Percentiles rank a stretch among this genome's conserved stretches.
phyloP scores from a whole-genome alignment of 2,329 filamentous ascomycete genomes.

The Tothia fuscella region DNA sequence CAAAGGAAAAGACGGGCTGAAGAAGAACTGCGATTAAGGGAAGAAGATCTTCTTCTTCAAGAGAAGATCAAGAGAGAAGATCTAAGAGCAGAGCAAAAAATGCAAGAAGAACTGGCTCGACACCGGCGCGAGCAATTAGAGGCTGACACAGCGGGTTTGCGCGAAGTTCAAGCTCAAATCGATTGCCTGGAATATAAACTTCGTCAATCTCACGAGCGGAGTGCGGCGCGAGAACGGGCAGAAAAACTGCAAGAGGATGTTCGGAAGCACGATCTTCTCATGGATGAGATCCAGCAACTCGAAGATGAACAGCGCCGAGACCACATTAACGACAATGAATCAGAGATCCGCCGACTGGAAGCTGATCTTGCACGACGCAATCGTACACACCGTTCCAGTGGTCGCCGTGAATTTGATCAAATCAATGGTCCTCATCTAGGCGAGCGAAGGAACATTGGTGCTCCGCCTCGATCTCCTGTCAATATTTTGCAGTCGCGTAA shows the following conservation, averaged over 20 bases:
- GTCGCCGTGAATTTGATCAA: too few relatives aligned
- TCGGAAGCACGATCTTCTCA: constrained; percentile 1
- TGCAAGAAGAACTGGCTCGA: background rate
- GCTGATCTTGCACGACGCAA: background rate
- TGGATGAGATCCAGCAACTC: constrained; percentile 6
- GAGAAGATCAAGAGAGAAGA: background rate
- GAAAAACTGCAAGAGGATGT: constrained; percentile 2
- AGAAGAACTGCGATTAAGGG: constrained; percentile 1
- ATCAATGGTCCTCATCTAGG: background rate
- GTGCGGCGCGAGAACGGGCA: constrained; percentile 4
- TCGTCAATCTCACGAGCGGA: background rate
- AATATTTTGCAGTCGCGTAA: background rate
- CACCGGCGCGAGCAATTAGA: background rate
- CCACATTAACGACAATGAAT: background rate
- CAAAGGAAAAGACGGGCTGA: background rate
- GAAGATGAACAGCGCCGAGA: constrained; percentile 2
- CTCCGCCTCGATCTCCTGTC: background rate
- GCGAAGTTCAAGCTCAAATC: constrained; percentile 1
- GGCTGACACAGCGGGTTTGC: background rate
- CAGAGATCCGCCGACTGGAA: background rate
- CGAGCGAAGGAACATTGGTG: background rate
- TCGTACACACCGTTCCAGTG: background rate
- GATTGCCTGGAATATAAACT: constrained; percentile 5
- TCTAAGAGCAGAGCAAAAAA: background rate
- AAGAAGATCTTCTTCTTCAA: too few relatives aligned